A percentile compares a stretch with the other conserved stretches of the same genome.
Evolutionary conservation across 495 filamentous ascomycete species (phyloP).

Genomic region (Eremomyces bilateralis): DNA sequence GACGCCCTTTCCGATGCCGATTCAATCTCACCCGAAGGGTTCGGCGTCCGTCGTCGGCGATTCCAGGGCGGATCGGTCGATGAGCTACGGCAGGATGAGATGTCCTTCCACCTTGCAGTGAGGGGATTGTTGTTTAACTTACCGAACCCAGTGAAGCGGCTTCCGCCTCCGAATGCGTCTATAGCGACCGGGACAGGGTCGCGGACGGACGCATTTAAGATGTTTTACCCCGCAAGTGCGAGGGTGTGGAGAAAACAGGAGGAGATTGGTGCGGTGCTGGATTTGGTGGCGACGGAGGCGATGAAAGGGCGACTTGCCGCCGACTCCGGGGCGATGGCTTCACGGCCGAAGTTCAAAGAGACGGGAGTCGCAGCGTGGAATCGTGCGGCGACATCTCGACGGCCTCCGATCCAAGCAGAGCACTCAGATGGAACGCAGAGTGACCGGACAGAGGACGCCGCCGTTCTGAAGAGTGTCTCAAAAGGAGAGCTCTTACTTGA

Average conservation of each 20-base stretch:
- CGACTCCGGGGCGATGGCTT: background rate
- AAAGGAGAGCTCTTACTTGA: slow-evolving; percentile 59
- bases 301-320: slow-evolving; percentile 20
- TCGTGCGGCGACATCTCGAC: slow-evolving; percentile 10
- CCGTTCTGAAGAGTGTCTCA: slow-evolving; percentile 33
- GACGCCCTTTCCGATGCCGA: slow-evolving; percentile 77
- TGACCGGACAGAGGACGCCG: slow-evolving; percentile 7
- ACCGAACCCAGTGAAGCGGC: slow-evolving; percentile 60
- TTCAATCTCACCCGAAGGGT: slow-evolving; percentile 38
- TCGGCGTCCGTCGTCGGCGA: slow-evolving; percentile 15
- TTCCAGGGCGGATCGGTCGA: slow-evolving; percentile 36
- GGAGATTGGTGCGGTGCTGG: slow-evolving; percentile 49
- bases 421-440: background rate
- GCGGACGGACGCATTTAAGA: slow-evolving; percentile 42
- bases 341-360: background rate
- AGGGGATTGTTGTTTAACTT: slow-evolving; percentile 65
- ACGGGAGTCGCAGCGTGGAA: slow-evolving; percentile 11
- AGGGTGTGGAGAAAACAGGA: slow-evolving; percentile 60
- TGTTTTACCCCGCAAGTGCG: slow-evolving; percentile 68
- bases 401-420: slow-evolving; percentile 4
- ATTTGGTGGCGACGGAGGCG: slow-evolving; percentile 33
- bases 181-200: slow-evolving; percentile 11
- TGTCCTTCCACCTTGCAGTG: slow-evolving; percentile 71
- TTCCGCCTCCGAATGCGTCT: slow-evolving; percentile 18
- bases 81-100: slow-evolving; percentile 68